Base-by-base conservation (phyloP, 371 early-diverging fungal genomes). In the Lichtheimia hyalospora region DNA sequence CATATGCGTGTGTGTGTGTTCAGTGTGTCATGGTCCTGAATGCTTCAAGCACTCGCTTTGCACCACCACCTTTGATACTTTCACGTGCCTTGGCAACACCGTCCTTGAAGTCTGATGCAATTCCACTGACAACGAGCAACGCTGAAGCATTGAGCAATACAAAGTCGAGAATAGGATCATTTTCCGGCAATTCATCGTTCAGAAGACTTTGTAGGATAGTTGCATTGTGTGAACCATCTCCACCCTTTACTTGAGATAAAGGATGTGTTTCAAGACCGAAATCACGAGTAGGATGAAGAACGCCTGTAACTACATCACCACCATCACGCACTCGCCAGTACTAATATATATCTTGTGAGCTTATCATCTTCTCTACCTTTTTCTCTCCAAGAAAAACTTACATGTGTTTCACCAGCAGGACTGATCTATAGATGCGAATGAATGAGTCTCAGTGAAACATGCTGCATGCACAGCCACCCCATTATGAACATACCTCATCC, bases 91-190 rank as follows among this genome's bases (percentile, higher is more conserved):
- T 68, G 25, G 65, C 58, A 0, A 95, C 95, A 15, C 92, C 96
- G 3, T 90, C 89, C 59, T 84, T 81, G 63, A 92, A 89, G 49
- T 86, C 75, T 3, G 60, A 51, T 0, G 94, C 94, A 27, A 82
- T 77, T 49, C 95, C 95, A 21, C 86, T 76, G n/a, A 96, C 90
- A 21, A 84, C 87, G 57, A 96, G 72, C 56, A 96, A 67, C 6
- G 96, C 96, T 3, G 92, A 88, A 2, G 96, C 84, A 68, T 97
- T 98, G 57, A 98, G 67, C 34, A 96, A 75, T 2, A 98, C 94
- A 82, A 92, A 97, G 68, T 96, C 94, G 21, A 92, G 74, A 48
- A 98, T 86, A 1, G 97, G 89, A 15, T 86, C 75, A 3, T 77
- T 67, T 13, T 75, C 72, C n/a, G 79, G 68, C 50, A 84, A 70